phyloP scores from a whole-genome alignment of 23 red algal genomes.

The Agarophyton chilense region DNA sequence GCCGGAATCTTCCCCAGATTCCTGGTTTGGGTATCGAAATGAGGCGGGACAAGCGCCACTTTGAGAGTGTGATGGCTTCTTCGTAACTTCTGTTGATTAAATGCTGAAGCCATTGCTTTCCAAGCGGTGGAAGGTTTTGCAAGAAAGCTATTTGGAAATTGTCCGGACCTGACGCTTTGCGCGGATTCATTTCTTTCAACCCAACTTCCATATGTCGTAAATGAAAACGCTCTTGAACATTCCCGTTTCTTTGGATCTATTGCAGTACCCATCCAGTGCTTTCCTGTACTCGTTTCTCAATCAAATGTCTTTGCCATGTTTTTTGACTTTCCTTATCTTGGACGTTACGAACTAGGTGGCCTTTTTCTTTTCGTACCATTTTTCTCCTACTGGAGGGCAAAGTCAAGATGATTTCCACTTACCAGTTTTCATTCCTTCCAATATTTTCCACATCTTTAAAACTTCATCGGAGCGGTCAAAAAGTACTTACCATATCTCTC shows the following conservation, averaged over 20 bases:
- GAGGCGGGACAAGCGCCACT: neutral
- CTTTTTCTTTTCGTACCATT: neutral
- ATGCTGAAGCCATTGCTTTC: neutral
- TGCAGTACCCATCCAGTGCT: neutral
- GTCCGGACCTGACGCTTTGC: neutral
- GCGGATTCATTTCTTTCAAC: neutral
- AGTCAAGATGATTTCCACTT: neutral
- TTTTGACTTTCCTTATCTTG: neutral
- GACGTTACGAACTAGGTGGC: neutral
- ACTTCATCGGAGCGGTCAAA: neutral
- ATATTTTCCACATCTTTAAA: neutral
- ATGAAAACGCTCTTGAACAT: too few relatives aligned
- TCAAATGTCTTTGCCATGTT: neutral
- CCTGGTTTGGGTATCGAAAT: neutral
- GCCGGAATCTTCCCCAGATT: neutral
- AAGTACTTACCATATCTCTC: neutral
- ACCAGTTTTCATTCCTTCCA: neutral
- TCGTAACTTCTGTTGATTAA: too few relatives aligned
- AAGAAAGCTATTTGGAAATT: neutral
- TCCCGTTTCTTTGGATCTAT: neutral
- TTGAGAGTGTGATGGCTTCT: too few relatives aligned
- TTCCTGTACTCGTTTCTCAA: too few relatives aligned
- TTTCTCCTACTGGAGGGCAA: neutral
- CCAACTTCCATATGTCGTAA: neutral
- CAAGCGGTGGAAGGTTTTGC: neutral